phyloP scores from a whole-genome alignment of 441 rosid species.

The Capsella rubella region DNA sequence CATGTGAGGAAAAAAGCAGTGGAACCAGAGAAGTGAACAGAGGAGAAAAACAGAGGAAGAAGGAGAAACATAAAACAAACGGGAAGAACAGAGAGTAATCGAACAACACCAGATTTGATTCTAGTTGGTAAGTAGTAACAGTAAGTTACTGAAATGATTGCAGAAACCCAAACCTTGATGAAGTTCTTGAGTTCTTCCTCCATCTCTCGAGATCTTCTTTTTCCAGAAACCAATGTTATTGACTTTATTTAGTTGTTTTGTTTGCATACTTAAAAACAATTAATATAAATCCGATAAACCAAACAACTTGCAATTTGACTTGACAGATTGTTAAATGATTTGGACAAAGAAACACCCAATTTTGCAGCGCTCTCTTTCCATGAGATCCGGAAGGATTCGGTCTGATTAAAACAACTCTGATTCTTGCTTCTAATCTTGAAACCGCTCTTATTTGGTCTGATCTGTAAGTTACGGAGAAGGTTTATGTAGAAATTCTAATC shows the following conservation, averaged over 20 bases:
- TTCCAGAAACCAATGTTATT: neutral
- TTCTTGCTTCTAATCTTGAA: neutral
- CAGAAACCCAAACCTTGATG: constrained; percentile 54
- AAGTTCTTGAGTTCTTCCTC: constrained; percentile 52
- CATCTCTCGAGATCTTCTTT: constrained; percentile 30
- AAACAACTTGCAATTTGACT: too few species aligned
- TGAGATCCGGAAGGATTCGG: neutral
- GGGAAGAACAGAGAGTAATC: constrained; percentile 65
- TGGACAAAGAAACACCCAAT: too few species aligned
- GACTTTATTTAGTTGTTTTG: neutral
- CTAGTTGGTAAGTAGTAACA: constrained; percentile 54
- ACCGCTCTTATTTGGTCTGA: too few species aligned
- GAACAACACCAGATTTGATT: constrained; percentile 42
- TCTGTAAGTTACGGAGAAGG: neutral
- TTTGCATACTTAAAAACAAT: too few species aligned
- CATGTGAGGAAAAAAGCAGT: constrained; percentile 59
- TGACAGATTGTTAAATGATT: too few species aligned
- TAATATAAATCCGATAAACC: too few species aligned
- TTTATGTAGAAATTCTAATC: neutral
- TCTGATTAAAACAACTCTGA: neutral
- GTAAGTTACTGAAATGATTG: constrained; percentile 47
- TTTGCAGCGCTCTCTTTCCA: too few species aligned
- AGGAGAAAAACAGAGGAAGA: constrained; percentile 58
- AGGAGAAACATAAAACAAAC: constrained; percentile 49
- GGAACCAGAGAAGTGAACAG: constrained; percentile 46